These are phyloP conservation scores for Pythium folliculosum DNA, from an alignment of 352 stramenopile genomes.

Conservation along the genomic window DNA sequence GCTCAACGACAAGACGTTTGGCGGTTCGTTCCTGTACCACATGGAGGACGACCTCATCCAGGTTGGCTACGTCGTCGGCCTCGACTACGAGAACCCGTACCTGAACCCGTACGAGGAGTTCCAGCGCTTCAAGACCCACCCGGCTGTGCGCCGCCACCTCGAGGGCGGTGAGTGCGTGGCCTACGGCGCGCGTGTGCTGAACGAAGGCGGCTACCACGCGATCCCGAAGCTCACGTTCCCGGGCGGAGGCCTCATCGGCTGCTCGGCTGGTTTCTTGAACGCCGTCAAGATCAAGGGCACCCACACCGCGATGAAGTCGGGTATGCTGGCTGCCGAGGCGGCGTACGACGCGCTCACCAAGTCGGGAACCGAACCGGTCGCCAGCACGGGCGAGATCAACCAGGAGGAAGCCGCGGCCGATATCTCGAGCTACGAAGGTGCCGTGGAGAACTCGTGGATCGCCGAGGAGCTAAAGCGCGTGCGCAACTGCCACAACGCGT, in stretches of 20 bases:
- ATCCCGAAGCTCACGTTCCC: slow-evolving; percentile 99
- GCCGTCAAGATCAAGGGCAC: slow-evolving; percentile 99
- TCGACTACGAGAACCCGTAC: slow-evolving; percentile 99
- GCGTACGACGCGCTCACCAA: slow-evolving; percentile 89
- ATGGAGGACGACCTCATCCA: slow-evolving; percentile 96
- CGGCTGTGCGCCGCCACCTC: slow-evolving; percentile 91
- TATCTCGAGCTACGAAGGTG: slow-evolving; percentile 85
- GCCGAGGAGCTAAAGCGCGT: slow-evolving; percentile 97
- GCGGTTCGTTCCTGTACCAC: slow-evolving; percentile 99
- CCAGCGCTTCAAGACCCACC: slow-evolving; percentile 99
- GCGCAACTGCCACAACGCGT: slow-evolving; percentile 96
- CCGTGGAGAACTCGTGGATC: slow-evolving; percentile 95
- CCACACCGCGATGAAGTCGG: slow-evolving; percentile 99
- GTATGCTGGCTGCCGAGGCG: slow-evolving; percentile 97
- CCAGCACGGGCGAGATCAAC: slow-evolving; percentile 76
- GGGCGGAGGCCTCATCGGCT: slow-evolving; percentile 95
- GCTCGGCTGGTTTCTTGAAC: slow-evolving; percentile 98
- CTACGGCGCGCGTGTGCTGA: slow-evolving; percentile 96
- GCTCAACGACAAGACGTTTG: slow-evolving; percentile 94
- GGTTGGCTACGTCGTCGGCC: slow-evolving; percentile 95
- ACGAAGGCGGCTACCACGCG: slow-evolving; percentile 95
- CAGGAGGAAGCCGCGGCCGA: slow-evolving; percentile 55
- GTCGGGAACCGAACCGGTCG: slow-evolving; percentile 55
- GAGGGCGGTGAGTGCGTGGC: slow-evolving; percentile 96
- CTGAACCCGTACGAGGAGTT: slow-evolving; percentile 99